Base-by-base conservation (phyloP, 2,329 filamentous ascomycete species). In the Cladosporium halotolerans region DNA sequence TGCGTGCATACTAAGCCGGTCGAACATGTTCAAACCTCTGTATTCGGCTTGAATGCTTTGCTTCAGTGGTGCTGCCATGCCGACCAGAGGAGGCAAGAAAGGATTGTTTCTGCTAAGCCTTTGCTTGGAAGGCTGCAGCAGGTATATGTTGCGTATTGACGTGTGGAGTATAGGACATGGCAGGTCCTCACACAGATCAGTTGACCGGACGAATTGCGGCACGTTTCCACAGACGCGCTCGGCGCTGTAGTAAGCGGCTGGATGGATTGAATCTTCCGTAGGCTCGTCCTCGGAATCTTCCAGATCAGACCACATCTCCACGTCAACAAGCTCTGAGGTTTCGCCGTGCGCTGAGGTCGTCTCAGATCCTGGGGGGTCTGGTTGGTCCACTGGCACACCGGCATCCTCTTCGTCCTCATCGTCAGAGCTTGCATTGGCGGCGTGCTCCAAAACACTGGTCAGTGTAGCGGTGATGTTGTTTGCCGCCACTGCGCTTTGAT, bases 1-100 rank as follows among this genome's bases (percentile, higher is more conserved):
- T 0, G 78, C 71, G 36, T 82, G 69, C 75, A 87, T 82, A 68
- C 79, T 84, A 18, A 88, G 69, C 7, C 82, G 77, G 58, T 83
- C 75, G 40, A 71, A 68, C 23, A 64, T 60, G 54, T 60, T 57
- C 57, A 70, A 63, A 41, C 49, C 58, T 9, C 55, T 44, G 60
- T 57, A 42, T 59, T 64, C 33, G 58, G 58, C 52, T 66, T 60
- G 46, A 49, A 63, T 57, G 67, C 55, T 38, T 49, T 67, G 65
- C 19, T 58, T 60, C 6, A 70, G 58, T 2, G 72, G 68, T 40
- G 70, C 65, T 9, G 64, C 67, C 52, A 75, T 66, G 2, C 68
- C 66, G n/a, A 73, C 53, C 14, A 68, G 56, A 14, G 63, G 71
- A 55, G 62, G 56, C 32, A 50, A 39, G 38, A 62, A 60, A 9